Evolutionary conservation across 441 rosid genomes (phyloP), one percentile per base, ranked within the genome.

Genomic region (Isatis lusitanica): DNA sequence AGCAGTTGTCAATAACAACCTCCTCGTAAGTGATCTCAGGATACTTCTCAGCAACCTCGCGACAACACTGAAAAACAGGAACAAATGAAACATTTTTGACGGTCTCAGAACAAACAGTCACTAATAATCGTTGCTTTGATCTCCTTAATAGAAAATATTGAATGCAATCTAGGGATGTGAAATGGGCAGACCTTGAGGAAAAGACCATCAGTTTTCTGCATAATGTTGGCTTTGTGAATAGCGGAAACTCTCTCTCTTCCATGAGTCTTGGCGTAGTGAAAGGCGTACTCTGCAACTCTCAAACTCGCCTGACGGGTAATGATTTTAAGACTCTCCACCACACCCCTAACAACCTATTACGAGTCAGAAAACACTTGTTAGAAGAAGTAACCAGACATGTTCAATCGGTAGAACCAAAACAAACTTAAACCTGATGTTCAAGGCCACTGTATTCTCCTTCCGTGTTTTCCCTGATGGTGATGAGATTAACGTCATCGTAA

Each of bases 401-500:
- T 56, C 42, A 3, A 15, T 71, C 47, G 1, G 17, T 31, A 26
- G 36, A n/a, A 0, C 18, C 62, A 78, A 55, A 55, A 63, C 24
- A 51, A 68, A 65, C 86, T 82, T 1, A 80, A 80, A 94, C 98
- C 85, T 94, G 98, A 79, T 94, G 98, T 64, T 94, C 98, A 6
- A 91, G 98, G 9, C 97, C 98, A 82, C 98, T 91, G 87, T 91
- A 91, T 81, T 94, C 98, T 64, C 98, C 98, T 85, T 94, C 98
- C 0, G 97, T 94, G 84, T 94, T 94, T 74, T 94, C 98, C 70
- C 98, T 96, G 46, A 94, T 94, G 17, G 98, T 94, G 48, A 94
- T 73, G 51, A 94, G 96, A 81, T 94, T 69, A 4, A 94, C 98
- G 80, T 90, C 76, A 68, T 94, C 98, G 52, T 94, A 91, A n/a